Percentiles rank a stretch among this genome's conserved stretches.
Conservation (phyloP, 208 protist genomes). For the Leishmania turanica region DNA sequence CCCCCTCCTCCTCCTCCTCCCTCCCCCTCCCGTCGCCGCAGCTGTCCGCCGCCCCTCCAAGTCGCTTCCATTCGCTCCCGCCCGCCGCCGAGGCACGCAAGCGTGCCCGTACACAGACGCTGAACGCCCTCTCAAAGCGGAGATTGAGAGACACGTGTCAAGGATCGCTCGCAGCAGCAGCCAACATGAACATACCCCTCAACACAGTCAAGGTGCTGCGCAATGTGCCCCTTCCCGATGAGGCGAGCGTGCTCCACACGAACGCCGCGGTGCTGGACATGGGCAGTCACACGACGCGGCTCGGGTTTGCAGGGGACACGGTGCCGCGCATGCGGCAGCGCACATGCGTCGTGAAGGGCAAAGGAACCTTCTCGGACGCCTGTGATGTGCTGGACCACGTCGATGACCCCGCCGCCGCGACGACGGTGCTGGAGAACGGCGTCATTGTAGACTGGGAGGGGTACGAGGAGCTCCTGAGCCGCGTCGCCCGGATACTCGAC, state of each 20-base stretch:
- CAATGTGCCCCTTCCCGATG: constrained; percentile 89
- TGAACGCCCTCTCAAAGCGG: not conserved
- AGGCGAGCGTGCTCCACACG: constrained; percentile 74
- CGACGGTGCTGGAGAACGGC: constrained; percentile 56
- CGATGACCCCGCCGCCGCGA: constrained; percentile 19
- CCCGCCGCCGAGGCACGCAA: not conserved
- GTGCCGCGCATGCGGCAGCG: constrained; percentile 76
- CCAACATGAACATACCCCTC: constrained; percentile 76
- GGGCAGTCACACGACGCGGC: constrained; percentile 78
- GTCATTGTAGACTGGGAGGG: constrained; percentile 82
- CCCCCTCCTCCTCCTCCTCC: not conserved
- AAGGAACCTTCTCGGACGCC: constrained; percentile 52
- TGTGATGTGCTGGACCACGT: constrained; percentile 35
- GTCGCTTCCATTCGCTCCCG: not conserved
- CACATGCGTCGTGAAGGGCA: constrained; percentile 55
- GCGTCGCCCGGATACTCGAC: constrained; percentile 71
- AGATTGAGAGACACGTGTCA: not conserved
- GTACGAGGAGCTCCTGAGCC: constrained; percentile 83
- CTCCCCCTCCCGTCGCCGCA: not conserved
- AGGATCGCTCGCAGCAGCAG: not conserved
- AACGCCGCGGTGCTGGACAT: constrained; percentile 88
- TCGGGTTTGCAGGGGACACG: constrained; percentile 90
- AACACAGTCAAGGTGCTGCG: constrained; percentile 88
- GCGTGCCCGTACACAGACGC: not conserved
- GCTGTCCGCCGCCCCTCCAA: not conserved